Conservation (phyloP, 176 grass and related monocot genomes). For the Microstegium vimineum region DNA sequence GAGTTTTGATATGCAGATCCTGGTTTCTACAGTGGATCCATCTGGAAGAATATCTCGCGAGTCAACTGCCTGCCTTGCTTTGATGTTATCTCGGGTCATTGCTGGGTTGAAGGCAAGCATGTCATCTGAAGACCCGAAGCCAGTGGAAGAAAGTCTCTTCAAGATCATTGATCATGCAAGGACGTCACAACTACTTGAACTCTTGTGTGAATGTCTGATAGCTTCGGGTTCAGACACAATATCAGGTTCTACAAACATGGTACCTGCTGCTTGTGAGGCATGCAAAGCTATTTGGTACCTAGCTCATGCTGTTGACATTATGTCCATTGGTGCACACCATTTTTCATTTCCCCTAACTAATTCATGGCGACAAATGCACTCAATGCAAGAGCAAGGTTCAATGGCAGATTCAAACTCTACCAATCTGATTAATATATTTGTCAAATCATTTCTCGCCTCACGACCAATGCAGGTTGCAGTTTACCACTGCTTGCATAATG, state of each 20-base stretch:
- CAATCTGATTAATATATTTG: conserved; percentile 62
- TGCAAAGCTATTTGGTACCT: conserved; percentile 96
- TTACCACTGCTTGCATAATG: conserved; percentile 91
- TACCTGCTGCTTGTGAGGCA: conserved; percentile 95
- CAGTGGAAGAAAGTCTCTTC: conserved; percentile 46
- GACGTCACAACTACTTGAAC: conserved; percentile 53
- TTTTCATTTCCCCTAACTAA: conserved; percentile 77
- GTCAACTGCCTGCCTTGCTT: conserved; percentile 73
- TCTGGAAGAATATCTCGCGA: conserved; percentile 84
- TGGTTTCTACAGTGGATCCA: conserved; percentile 63
- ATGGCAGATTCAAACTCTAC: conserved; percentile 47
- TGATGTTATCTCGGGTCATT: conserved; percentile 69
- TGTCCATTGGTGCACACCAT: conserved; percentile 52
- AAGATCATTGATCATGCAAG: conserved; percentile 71
- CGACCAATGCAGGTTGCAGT: conserved; percentile 76
- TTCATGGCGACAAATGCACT: conserved; percentile 48
- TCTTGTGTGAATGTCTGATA: conserved; percentile 63
- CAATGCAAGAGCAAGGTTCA: conserved; percentile 39
- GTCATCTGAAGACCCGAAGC: conserved; percentile 54
- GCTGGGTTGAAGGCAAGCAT: conserved; percentile 58
- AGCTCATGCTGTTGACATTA: conserved; percentile 74
- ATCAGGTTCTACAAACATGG: conserved; percentile 80
- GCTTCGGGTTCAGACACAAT: conserved; percentile 62
- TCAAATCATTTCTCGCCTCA: conserved; percentile 64
- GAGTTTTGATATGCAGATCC: conserved; percentile 52